Evolutionary conservation across 192 early-diverging fungal genomes (phyloP), one percentile per base, ranked within the genome.

Genomic region (Linderina pennispora): DNA sequence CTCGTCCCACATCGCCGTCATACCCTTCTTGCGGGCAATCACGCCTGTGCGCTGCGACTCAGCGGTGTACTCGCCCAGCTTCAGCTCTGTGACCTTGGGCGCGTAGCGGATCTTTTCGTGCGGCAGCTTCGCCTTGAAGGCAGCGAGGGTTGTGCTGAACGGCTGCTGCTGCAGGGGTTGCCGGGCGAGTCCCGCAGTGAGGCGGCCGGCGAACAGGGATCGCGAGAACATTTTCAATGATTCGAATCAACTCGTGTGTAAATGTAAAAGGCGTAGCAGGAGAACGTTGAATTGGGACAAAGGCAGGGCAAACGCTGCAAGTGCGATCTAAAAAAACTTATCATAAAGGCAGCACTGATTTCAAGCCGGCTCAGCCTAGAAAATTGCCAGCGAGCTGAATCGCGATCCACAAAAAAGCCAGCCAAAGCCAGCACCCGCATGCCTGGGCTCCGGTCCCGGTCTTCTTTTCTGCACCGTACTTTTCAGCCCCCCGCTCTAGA

Each of bases 1-100:
- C 52, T 94, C 92, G 69, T 92, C 85, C 91, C 91, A 98, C 50
- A 92, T 68, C 11, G 82, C 81, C 13, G 85, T 86, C 93, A 96
- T 98, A n/a, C 95, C 95, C 75, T 84, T 80, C 68, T 98, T 98
- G 51, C 77, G 66, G 23, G 82, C 95, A 46, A 98, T 81, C 8
- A 89, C 67, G 21, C 95, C 95, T 14, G 81, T 76, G 20, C 87
- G 78, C 58, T 74, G 48, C 25, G 85, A 84, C 7, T 83, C 42
- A 19, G 61, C 53, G 1, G 60, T 70, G 44, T 67, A 75, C 13
- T 34, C 24, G 9, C 53, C 50, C 23, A 59, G 60, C 38, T 54
- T 54, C n/a, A 63, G 55, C 26, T 63, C 55, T 9, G 44, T 32
- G 28, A 56, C 58, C 2, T 48, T 33, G 9, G 65, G 65, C 16